Percentiles rank a stretch among this genome's conserved stretches.
Evolutionary conservation across 495 filamentous ascomycete genomes (phyloP).

Genomic region (Geopyxis carbonaria): DNA sequence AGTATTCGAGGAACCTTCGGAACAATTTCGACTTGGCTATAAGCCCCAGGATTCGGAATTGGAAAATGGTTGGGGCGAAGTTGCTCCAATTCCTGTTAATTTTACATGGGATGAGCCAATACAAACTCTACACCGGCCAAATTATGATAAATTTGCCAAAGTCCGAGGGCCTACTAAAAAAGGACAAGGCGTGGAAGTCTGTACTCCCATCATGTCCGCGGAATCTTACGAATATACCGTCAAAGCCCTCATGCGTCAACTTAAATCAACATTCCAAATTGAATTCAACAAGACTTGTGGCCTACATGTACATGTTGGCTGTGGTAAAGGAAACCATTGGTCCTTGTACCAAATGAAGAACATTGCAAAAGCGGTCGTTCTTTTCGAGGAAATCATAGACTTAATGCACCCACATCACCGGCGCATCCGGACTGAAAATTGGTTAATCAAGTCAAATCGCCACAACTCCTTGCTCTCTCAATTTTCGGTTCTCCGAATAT

Average conservation of each 20-base stretch:
- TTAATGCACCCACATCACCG: constrained; percentile 13
- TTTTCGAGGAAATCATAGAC: constrained; percentile 19
- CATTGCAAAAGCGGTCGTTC: constrained; percentile 18
- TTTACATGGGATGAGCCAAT: too few relatives aligned
- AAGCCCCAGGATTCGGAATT: too few relatives aligned
- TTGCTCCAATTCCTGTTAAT: too few relatives aligned
- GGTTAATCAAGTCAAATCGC: constrained; percentile 19
- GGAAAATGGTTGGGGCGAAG: too few relatives aligned
- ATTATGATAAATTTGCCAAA: too few relatives aligned
- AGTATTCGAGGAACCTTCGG: too few relatives aligned
- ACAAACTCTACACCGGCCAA: too few relatives aligned
- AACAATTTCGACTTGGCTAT: too few relatives aligned
- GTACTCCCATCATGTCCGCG: constrained; percentile 18
- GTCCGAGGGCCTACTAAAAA: too few relatives aligned
- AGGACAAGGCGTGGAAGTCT: constrained; percentile 19
- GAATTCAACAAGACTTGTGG: constrained; percentile 19
- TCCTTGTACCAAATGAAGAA: constrained; percentile 9
- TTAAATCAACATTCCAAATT: constrained; percentile 9
- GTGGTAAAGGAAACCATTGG: constrained; percentile 12
- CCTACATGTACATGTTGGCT: constrained; percentile 20
- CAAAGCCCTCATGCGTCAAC: constrained; percentile 10
- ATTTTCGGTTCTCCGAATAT: constrained; percentile 3
- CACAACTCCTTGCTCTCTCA: constrained; percentile 4
- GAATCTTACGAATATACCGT: constrained; percentile 11
- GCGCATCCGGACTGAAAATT: constrained; percentile 9